A percentile compares a stretch with the other conserved stretches of the same genome.
phyloP scores from a whole-genome alignment of 306 rosid genomes.

The Cucumis cinereus region DNA sequence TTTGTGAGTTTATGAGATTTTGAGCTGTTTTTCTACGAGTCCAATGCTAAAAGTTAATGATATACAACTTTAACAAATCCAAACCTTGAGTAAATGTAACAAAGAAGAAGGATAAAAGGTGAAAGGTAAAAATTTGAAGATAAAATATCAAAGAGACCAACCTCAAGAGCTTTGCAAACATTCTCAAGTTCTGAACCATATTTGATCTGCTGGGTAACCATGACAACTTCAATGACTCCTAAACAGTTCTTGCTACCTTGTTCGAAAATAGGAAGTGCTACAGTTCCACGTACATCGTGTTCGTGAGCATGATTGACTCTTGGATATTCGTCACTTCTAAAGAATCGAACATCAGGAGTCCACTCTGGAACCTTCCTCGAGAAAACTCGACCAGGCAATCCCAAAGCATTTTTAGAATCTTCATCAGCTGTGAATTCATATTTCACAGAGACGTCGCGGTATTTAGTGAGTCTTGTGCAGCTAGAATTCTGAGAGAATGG shows the following conservation, averaged over 20 bases:
- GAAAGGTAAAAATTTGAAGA: constrained; percentile 2
- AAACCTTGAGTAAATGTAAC: not conserved
- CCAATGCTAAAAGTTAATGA: not conserved
- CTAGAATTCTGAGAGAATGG: constrained; percentile 42
- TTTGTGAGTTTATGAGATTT: not conserved
- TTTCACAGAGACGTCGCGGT: constrained; percentile 45
- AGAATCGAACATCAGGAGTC: constrained; percentile 90
- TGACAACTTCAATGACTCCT: constrained; percentile 88
- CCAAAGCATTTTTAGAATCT: constrained; percentile 34
- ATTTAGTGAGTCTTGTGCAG: constrained; percentile 48
- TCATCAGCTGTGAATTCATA: constrained; percentile 55
- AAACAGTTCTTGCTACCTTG: constrained; percentile 60
- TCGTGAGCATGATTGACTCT: constrained; percentile 62
- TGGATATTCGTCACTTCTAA: constrained; percentile 63
- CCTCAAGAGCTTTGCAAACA: constrained; percentile 95
- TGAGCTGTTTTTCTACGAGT: not conserved
- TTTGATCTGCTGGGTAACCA: constrained; percentile 51
- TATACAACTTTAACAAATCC: not conserved
- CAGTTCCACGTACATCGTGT: constrained; percentile 61
- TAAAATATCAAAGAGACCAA: constrained; percentile 20
- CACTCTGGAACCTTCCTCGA: constrained; percentile 76
- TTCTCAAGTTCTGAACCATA: constrained; percentile 58
- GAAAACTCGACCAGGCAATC: constrained; percentile 88
- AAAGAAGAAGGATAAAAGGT: not conserved
- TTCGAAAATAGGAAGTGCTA: constrained; percentile 84